phyloP scores from a whole-genome alignment of 768 basidiomycete genomes.

The Cystofilobasidium ferigula region DNA sequence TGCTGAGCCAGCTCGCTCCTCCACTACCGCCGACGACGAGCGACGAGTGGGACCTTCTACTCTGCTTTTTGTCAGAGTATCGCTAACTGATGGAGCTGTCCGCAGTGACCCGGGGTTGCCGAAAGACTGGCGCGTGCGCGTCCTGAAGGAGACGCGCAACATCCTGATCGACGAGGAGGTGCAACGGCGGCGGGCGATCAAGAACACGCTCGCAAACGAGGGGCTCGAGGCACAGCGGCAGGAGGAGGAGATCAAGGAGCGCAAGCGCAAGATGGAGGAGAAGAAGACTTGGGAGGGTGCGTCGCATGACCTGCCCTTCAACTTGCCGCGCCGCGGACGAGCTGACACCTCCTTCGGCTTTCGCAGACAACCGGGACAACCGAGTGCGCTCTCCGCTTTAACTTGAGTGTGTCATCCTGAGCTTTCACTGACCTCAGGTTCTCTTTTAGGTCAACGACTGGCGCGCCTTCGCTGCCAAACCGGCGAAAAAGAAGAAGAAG shows the following conservation, averaged over 20 bases:
- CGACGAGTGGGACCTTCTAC: slow-evolving; percentile 1
- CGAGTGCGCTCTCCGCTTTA: slow-evolving; percentile 41
- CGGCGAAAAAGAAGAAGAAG: slow-evolving; percentile 54
- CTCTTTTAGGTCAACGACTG: slow-evolving; percentile 53
- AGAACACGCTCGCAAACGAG: slow-evolving; percentile 83
- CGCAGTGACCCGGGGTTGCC: slow-evolving; percentile 16
- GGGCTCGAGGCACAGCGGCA: slow-evolving; percentile 76
- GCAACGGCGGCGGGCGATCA: slow-evolving; percentile 67
- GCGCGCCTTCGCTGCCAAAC: slow-evolving; percentile 54
- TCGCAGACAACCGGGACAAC: slow-evolving; percentile 58
- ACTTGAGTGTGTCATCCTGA: background rate
- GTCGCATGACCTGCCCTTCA: slow-evolving; percentile 28
- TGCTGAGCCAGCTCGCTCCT: slow-evolving; percentile 11
- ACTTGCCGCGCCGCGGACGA: background rate
- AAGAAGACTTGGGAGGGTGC: slow-evolving; percentile 82
- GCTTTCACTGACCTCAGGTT: background rate
- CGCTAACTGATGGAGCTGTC: background rate
- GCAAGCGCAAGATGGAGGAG: slow-evolving; percentile 79
- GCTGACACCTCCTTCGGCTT: no score
- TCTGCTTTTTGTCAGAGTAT: background rate
- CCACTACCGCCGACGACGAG: slow-evolving; percentile 16
- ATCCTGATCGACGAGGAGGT: slow-evolving; percentile 83
- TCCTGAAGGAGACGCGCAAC: slow-evolving; percentile 66
- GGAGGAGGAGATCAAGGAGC: slow-evolving; percentile 65
- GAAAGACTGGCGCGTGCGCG: slow-evolving; percentile 49